Conservation (phyloP, 1,284 basidiomycete genomes). For the Boletus subluridellus region DNA sequence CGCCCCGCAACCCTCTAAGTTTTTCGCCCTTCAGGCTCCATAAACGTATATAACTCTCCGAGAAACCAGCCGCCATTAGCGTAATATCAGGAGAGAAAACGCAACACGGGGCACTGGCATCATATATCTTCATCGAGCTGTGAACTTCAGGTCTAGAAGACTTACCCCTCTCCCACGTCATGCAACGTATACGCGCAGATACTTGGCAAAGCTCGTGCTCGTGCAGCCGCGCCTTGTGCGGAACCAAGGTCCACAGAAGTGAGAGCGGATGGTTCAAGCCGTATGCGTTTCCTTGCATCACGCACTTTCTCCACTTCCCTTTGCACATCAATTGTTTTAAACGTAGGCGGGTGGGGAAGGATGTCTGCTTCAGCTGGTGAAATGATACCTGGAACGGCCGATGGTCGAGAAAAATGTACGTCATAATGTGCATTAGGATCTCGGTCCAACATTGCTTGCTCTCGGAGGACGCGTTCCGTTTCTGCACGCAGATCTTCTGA, state of each 20-base stretch:
- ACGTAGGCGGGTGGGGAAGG: slow-evolving; percentile 74
- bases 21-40: slow-evolving; percentile 96
- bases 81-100: slow-evolving; percentile 91
- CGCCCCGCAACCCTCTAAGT: slow-evolving; percentile 71
- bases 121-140: slow-evolving; percentile 8
- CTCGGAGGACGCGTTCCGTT: slow-evolving; percentile 68
- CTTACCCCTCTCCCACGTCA: slow-evolving; percentile 86
- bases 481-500: slow-evolving; percentile 77
- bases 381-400: slow-evolving; percentile 49
- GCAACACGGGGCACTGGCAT: slow-evolving; percentile 73
- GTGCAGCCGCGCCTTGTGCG: slow-evolving; percentile 52
- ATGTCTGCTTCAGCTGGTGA: slow-evolving; percentile 73
- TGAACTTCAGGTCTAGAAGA: slow-evolving; percentile 4
- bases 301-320: slow-evolving; percentile 88
- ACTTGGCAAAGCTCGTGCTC: slow-evolving; percentile 74
- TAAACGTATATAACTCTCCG: slow-evolving; percentile 92
- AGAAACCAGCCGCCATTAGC: slow-evolving; percentile 94
- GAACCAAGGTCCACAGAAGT: slow-evolving; percentile 52
- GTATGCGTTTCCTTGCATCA: slow-evolving; percentile 87
- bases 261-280: slow-evolving; percentile 72
- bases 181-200: slow-evolving; percentile 92
- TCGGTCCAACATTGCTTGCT: slow-evolving; percentile 68
- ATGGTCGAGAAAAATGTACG: slow-evolving; percentile 49
- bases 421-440: slow-evolving; percentile 66
- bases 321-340: slow-evolving; percentile 86